These are phyloP conservation scores for Panellus pusillus DNA, from an alignment of 768 basidiomycete species.

Conservation along the genomic window DNA sequence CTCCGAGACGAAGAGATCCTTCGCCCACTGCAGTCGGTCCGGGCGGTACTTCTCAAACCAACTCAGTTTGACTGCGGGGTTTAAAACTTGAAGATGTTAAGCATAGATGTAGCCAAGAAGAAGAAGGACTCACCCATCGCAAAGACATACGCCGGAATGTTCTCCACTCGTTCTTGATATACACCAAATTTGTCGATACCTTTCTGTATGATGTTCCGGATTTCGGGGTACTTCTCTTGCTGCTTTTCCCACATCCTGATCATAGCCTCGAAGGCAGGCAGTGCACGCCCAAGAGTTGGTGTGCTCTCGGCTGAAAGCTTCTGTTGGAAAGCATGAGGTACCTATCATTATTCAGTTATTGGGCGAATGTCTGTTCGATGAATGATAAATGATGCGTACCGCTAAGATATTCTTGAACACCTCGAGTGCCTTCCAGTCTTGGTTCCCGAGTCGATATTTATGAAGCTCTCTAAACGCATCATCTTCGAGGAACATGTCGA, in stretches of 20 bases:
- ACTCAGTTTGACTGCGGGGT: slow-evolving; percentile 13
- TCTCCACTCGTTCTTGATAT: slow-evolving; percentile 7
- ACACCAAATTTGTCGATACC: slow-evolving; percentile 13
- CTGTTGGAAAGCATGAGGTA: slow-evolving; percentile 26
- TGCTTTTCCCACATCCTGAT: slow-evolving; percentile 10
- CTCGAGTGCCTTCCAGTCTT: slow-evolving; percentile 28
- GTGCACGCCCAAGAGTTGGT: slow-evolving; percentile 15
- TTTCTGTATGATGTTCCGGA: slow-evolving; percentile 6
- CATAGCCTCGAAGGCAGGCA: slow-evolving; percentile 20
- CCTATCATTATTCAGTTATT: no score
- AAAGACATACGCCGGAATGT: background rate
- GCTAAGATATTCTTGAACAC: slow-evolving; percentile 26
- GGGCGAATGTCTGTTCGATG: no score
- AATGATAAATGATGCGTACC: no score
- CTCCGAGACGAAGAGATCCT: slow-evolving; percentile 1
- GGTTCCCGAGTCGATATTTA: slow-evolving; percentile 21
- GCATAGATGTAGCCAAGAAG: no score
- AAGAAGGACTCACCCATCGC: background rate
- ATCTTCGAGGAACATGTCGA: slow-evolving; percentile 23
- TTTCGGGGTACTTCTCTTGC: background rate
- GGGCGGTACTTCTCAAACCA: slow-evolving; percentile 3
- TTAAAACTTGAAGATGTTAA: slow-evolving; percentile 16
- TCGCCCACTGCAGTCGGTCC: background rate
- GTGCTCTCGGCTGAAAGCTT: slow-evolving; percentile 17
- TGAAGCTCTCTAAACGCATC: slow-evolving; percentile 27